These are phyloP conservation scores for Stephanodiscus minutulus DNA, from an alignment of 108 stramenopile species.

Conservation along the genomic window DNA sequence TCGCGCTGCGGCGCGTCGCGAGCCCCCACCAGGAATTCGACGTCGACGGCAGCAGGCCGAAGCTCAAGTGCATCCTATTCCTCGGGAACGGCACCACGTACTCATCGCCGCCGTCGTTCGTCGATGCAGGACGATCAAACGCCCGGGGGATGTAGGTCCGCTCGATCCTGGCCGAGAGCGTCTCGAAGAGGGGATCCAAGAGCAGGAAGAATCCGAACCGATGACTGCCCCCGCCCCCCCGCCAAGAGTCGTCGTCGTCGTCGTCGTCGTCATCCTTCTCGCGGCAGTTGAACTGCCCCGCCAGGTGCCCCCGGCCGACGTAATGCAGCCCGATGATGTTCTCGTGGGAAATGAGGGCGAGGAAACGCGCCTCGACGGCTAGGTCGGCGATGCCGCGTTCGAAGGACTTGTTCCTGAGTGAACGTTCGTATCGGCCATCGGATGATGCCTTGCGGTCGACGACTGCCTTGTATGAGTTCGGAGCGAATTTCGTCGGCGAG, in stretches of 20 bases:
- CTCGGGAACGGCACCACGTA: background rate
- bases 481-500: constrained; percentile 12
- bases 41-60: background rate
- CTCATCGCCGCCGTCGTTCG: background rate
- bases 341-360: constrained; percentile 21
- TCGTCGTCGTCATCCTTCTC: constrained; percentile 5
- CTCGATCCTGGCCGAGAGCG: constrained; percentile 20
- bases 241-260: background rate
- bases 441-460: background rate
- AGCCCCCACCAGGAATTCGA: constrained; percentile 1
- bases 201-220: constrained; percentile 34
- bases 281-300: constrained; percentile 27
- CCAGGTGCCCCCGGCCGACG: constrained; percentile 21
- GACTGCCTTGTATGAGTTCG: background rate
- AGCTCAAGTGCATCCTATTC: background rate
- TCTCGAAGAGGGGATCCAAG: constrained; percentile 37
- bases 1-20: background rate
- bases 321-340: constrained; percentile 30
- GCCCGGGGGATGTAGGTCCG: constrained; percentile 6
- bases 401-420: constrained; percentile 18
- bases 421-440: no score
- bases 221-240: background rate
- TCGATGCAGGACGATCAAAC: background rate
- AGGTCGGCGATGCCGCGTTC: constrained; percentile 47
- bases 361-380: constrained; percentile 33